Evolutionary conservation across 2,329 filamentous ascomycete species (phyloP), one percentile per base, ranked within the genome.

Genomic region (Drechslerella dactyloides): DNA sequence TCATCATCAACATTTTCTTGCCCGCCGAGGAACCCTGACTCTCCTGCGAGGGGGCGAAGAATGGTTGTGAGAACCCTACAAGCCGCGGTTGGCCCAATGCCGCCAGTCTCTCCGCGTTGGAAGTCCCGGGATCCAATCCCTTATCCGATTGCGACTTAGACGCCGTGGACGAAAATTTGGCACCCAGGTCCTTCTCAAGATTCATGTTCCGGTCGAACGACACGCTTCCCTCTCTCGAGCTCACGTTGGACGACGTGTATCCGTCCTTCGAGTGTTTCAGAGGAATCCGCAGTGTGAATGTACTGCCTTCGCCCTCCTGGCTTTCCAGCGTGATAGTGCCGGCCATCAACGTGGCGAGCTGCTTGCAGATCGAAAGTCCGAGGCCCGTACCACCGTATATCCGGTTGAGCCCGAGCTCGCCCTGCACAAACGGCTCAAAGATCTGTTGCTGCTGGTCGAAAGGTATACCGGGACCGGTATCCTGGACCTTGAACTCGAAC

Each of bases 381-480:
- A 97, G 82, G 2, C 93, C 93, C 0, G 93, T 96, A 17, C 93
- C 93, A 15, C 91, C 91, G 77, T 89, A 96, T 77, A 94, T 94
- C 79, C 91, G 94, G 81, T 90, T 96, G 11, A 97, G 81, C 0
- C 91, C 90, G 0, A 96, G 81, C 77, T 96, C 92, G 15, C 90
- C 93, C 79, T 97, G 93, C 0, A 96, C 90, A 77, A 97, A 97
- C 0, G 93, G 93, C 78, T 96, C 93, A 78, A 97, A 97, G 13
- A 97, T 91, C 75, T 88, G 88, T 61, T 90, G 83, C 76, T 92
- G 91, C 79, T 96, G 85, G 74, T 89, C 82, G 5, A 87, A 85
- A 0, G 91, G 86, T 62, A 96, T 96, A 27, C 93, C 93, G 0
- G 91, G 92, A 0, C 93, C 93, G 0, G 88, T 93, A 75, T 97